Base-by-base conservation (phyloP, 768 basidiomycete species). In the Clavulina sp. region DNA sequence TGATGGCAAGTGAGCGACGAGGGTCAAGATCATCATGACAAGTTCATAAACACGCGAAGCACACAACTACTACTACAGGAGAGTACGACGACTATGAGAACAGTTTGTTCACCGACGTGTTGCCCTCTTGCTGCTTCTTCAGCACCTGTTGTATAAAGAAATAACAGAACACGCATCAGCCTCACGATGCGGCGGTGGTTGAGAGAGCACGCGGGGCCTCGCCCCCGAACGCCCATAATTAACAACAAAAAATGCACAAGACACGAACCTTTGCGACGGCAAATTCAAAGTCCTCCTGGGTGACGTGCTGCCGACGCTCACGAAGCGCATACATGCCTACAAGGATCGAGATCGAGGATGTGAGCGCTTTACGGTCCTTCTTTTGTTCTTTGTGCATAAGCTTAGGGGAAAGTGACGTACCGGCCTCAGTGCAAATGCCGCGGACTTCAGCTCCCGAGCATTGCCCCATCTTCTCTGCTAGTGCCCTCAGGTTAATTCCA, bases 401-500 rank as follows among this genome's bases (percentile, higher is more conserved):
- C 19, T 4, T 5, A 9, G 2, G 26, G 36, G 41, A 19, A 33
- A 6, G 5, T 43, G 4, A 65, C 78, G 54, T 52, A 80, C 86
- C 86, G n/a, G 89, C 91, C 70, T 93, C 89, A 0, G 92, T 93
- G 63, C 89, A 93, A 58, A 95, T 95, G 67, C 91, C 93, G 16
- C 93, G 76, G 16, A 96, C 93, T 64, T 99, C 93, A 1, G 93
- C 93, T 58, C 93, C 93, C 1, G 88, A 93, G 63, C 93, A 96
- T 62, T 95, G 88, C 0, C 93, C 93, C 93, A 97, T 99, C 74
- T 99, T 97, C 65, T 97, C 93, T 0, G 93, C 93, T 2, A 99
- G 72, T 2, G 82, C 80, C 16, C 88, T 83, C n/a, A 96, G 74
- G 68, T 99, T 91, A 66, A 99, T 99, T 1, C 92, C 92, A 53